Base-by-base conservation (phyloP, 352 stramenopile genomes). In the Phytophthora rubi region DNA sequence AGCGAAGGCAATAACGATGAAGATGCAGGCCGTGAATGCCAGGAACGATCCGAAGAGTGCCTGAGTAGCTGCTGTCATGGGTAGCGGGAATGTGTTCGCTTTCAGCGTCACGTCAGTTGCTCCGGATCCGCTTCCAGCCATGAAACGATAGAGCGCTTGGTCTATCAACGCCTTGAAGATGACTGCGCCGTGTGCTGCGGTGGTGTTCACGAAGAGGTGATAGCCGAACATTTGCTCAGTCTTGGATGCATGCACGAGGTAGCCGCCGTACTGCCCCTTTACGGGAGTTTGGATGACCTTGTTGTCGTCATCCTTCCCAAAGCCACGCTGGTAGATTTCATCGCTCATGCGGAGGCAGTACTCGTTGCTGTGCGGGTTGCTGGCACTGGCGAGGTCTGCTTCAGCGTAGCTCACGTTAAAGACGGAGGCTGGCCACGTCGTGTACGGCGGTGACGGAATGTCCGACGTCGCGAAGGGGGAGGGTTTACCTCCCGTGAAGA, bases 1-100 rank as follows among this genome's bases (percentile, higher is more conserved):
- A 6, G 89, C 83, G 37, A 98, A 94, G 0, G 93, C 92, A 35
- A 98, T 89, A 8, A 97, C 82, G 53, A 98, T 88, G 51, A 98
- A 88, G 28, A 92, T 83, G 13, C 73, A 83, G 13, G 92, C 88
- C 7, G 95, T 80, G 53, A 98, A 87, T 9, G 82, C 81, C 15
- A 88, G 26, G 55, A 85, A 82, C 4, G 84, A 85, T 2, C 63
- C 74, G 21, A 88, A 86, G 1, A 89, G 51, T 21, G 72, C 70
- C 15, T 83, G 74, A 2, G 73, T 85, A 5, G 69, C 63, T 56
- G 70, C 65, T 42, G 80, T 87, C 55, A 87, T 63, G 4, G 84
- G 84, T 35, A 92, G 55, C 21, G 82, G 84, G 44, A 81, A 77
- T 2, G 56, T 83, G 59, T 82, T 85, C 21, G 83, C 82, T 21